These are phyloP conservation scores for Yamagishiella unicocca DNA, from an alignment of 139 green algal genomes.

Conservation along the genomic window DNA sequence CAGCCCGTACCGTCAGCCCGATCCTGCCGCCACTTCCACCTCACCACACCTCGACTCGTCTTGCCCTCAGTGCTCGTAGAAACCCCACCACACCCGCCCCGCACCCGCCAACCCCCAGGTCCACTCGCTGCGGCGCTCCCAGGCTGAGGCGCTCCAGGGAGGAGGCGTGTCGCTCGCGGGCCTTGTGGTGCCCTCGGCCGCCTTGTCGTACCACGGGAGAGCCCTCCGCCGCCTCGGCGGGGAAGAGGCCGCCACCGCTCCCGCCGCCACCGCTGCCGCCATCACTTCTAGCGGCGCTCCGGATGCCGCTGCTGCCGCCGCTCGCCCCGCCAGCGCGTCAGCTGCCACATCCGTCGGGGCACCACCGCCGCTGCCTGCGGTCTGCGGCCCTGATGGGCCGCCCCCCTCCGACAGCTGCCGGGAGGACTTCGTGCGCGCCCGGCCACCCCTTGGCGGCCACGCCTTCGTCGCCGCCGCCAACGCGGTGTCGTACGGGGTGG, in stretches of 20 bases:
- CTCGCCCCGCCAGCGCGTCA: neutral
- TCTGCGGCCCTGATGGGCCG: too few relatives aligned
- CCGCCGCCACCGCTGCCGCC: neutral
- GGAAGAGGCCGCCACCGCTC: too few relatives aligned
- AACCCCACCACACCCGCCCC: too few relatives aligned
- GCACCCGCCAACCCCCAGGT: neutral
- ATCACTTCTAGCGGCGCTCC: neutral
- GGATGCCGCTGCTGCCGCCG: neutral
- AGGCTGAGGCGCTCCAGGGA: neutral
- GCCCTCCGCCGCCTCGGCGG: neutral
- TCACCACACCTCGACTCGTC: too few relatives aligned
- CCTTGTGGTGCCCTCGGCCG: slow-evolving; percentile 32
- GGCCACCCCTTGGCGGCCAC: neutral
- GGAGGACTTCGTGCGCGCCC: neutral
- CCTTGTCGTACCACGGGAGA: neutral
- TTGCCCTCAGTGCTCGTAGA: too few relatives aligned
- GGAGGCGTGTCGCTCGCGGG: neutral
- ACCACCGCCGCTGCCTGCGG: too few relatives aligned
- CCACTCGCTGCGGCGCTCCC: neutral
- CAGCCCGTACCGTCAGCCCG: too few relatives aligned
- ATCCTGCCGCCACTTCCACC: too few relatives aligned
- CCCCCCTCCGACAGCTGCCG: too few relatives aligned
- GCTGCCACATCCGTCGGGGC: neutral
- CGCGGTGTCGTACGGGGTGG: slow-evolving; percentile 10
- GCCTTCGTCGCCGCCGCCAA: neutral